Conservation (phyloP, 192 early-diverging fungal genomes). For the Pilaira anomala region DNA sequence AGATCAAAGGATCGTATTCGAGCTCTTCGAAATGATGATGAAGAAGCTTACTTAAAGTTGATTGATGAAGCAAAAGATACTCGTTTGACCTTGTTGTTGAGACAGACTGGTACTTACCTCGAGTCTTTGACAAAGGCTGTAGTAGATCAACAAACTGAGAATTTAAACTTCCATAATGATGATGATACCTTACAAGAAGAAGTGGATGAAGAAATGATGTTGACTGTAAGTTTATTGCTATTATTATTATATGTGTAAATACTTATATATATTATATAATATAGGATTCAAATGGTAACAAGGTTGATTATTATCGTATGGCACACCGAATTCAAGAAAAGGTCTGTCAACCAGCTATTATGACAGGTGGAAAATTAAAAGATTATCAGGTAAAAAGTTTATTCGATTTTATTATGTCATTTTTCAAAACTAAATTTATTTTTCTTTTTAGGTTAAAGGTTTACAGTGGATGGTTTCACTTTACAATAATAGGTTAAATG, state of each 20-base stretch:
- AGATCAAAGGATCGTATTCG: conserved; percentile 91
- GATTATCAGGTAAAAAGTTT: conserved; percentile 75
- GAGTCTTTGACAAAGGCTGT: conserved; percentile 82
- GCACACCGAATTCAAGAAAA: conserved; percentile 85
- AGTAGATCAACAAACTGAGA: conserved; percentile 71
- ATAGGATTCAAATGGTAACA: conserved; percentile 40
- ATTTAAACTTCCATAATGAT: conserved; percentile 43
- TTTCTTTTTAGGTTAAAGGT: conserved; percentile 85
- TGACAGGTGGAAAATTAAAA: conserved; percentile 90
- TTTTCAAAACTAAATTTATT: no score
- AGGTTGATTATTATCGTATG: conserved; percentile 80
- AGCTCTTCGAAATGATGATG: conserved; percentile 93
- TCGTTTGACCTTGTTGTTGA: conserved; percentile 85
- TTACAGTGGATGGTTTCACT: conserved; percentile 99
- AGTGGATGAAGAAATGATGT: conserved; percentile 37
- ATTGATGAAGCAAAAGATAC: conserved; percentile 95
- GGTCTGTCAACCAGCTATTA: conserved; percentile 72
- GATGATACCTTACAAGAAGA: conserved; percentile 34
- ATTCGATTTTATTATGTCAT: not conserved
- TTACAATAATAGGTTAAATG: conserved; percentile 98
- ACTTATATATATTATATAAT: not conserved
- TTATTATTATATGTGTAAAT: not conserved
- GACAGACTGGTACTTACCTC: conserved; percentile 87
- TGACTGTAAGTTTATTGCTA: conserved; percentile 28
- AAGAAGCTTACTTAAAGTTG: conserved; percentile 93